A percentile compares a stretch with the other conserved stretches of the same genome.
phyloP scores from a whole-genome alignment of 495 filamentous ascomycete genomes.

The Aspergillus coremiiformis region DNA sequence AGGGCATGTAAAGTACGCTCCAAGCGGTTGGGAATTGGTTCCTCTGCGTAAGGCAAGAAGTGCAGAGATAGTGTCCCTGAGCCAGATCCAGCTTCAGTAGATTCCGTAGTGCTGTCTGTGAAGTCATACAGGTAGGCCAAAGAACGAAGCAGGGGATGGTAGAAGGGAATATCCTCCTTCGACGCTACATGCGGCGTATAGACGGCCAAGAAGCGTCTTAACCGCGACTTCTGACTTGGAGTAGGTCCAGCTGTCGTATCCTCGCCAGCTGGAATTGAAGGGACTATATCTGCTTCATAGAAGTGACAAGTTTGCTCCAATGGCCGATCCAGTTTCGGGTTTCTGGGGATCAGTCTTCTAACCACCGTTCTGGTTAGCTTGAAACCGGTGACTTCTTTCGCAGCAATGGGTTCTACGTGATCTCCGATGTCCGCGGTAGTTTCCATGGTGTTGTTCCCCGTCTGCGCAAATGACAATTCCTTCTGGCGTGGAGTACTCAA shows the following conservation, averaged over 20 bases:
- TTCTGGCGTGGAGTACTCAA: conserved; percentile 26
- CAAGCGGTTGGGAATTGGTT: conserved; percentile 43
- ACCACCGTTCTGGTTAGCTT: conserved; percentile 53
- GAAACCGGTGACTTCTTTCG: conserved; percentile 46
- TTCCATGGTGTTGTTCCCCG: not conserved
- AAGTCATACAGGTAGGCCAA: conserved; percentile 69
- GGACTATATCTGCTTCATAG: conserved; percentile 32
- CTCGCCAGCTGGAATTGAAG: not conserved
- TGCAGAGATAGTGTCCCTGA: conserved; percentile 24
- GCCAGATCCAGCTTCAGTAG: conserved; percentile 4
- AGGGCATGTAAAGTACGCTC: conserved; percentile 64
- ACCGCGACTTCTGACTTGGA: not conserved
- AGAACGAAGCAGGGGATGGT: conserved; percentile 68
- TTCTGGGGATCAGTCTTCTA: conserved; percentile 72
- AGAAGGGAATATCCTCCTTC: conserved; percentile 65
- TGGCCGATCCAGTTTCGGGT: conserved; percentile 62
- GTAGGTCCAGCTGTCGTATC: too few relatives aligned
- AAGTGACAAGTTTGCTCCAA: conserved; percentile 77
- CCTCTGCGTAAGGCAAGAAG: conserved; percentile 21
- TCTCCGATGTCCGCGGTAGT: not conserved
- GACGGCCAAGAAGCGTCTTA: conserved; percentile 51
- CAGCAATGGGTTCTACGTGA: conserved; percentile 10
- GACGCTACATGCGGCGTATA: conserved; percentile 67
- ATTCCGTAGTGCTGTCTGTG: conserved; percentile 3
- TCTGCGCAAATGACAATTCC: conserved; percentile 14